Percentiles rank a stretch among this genome's conserved stretches.
Evolutionary conservation across 768 basidiomycete genomes (phyloP).

Genomic region (Lentinula guzmanii): DNA sequence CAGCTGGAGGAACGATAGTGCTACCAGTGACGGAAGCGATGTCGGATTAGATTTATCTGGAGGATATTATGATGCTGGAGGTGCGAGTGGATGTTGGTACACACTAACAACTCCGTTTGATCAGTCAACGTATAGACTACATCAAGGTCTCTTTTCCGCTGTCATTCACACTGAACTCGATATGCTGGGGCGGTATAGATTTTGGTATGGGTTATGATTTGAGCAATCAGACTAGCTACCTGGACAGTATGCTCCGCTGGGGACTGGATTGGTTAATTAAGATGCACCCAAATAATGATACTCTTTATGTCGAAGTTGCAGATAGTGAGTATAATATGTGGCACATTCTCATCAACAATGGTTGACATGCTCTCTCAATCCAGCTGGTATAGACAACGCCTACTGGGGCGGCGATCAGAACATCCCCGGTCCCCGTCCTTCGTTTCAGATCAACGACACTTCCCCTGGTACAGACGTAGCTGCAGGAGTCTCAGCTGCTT

Average conservation of each 20-base stretch:
- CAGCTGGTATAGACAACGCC: conserved; percentile 58
- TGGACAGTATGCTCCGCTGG: conserved; percentile 90
- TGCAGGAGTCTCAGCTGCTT: conserved; percentile 79
- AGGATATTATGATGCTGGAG: conserved; percentile 92
- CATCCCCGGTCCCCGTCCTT: conserved; percentile 70
- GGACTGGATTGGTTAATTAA: conserved; percentile 90
- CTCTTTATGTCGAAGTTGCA: conserved; percentile 75
- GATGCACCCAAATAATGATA: conserved; percentile 71
- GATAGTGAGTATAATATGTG: conserved; percentile 36
- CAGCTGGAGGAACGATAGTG: conserved; percentile 82
- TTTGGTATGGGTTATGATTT: conserved; percentile 82
- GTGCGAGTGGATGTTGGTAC: conserved; percentile 26
- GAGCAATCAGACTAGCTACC: conserved; percentile 83
- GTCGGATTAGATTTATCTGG: conserved; percentile 65
- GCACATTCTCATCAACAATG: conserved; percentile 3
- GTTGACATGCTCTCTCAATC: background rate
- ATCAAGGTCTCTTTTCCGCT: conserved; percentile 86
- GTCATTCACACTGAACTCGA: conserved; percentile 79
- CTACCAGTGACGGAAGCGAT: conserved; percentile 70
- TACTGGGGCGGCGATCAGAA: conserved; percentile 89
- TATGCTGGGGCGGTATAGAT: conserved; percentile 88
- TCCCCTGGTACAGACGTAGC: conserved; percentile 88
- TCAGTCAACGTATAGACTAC: conserved; percentile 47
- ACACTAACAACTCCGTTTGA: background rate
- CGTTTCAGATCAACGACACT: conserved; percentile 74